Base-by-base conservation (phyloP, 179 eudicot species). In the Drosera spatulata region DNA sequence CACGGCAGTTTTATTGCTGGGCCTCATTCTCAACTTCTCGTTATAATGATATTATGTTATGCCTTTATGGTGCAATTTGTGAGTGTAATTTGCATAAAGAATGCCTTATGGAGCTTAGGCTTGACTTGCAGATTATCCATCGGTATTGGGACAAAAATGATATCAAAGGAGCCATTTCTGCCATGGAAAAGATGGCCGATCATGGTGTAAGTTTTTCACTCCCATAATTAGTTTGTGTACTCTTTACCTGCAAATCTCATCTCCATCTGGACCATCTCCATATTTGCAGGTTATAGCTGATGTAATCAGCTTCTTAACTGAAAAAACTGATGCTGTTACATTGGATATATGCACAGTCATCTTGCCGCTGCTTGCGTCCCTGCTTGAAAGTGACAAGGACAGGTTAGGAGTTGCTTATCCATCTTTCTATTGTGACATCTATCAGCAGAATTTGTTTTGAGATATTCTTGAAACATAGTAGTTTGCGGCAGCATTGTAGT, bases 81-180 rank as follows among this genome's bases (percentile, higher is more conserved):
- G 33, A 22, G 33, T 22, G 33, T 22, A 45, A 45, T 5, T 47
- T 47, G 47, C 54, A 10, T 49, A 60, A 60, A 22, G 53, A 39
- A 44, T 47, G 47, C 13, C 44, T 46, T 38, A 45, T 2, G 38
- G n/a, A 47, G 37, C 44, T 46, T 38, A 45, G 3, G 38, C 10
- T 51, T 68, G 50, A 15, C 52, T 50, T 66, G 64, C 83, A 91
- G 97, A 80, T 83, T 49, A 85, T 93, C 67, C 86, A 63, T 62
- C 71, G 71, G 69, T 81, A 69, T 75, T 93, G 99, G 99, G 86
- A 82, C 49, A 83, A 91, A 62, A 78, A 80, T 80, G 99, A 93
- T 79, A 65, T 93, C 48, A 93, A 77, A 80, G 99, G 95, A 60
- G 89, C 95, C 56, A 66, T 93, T 62, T 55, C 69, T 77, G 88